Conservation (phyloP, 345 rosid genomes). For the Citrus inodora region DNA sequence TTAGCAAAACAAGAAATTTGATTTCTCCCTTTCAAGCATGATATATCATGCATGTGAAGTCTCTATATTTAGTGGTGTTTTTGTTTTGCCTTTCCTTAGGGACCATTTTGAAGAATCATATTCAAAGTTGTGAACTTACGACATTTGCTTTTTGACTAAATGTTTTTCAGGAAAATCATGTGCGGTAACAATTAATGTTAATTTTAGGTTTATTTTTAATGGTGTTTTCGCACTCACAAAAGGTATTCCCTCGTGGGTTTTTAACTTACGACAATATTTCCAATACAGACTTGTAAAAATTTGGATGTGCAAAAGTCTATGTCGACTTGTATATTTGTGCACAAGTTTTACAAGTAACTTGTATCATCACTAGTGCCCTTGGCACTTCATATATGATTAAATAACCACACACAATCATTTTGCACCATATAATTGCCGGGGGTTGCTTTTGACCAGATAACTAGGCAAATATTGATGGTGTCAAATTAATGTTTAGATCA, state of each 20-base stretch:
- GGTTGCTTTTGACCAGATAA: background rate
- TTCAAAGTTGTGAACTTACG: background rate
- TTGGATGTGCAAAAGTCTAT: background rate
- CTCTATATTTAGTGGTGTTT: background rate
- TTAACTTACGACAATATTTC: background rate
- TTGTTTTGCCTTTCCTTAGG: background rate
- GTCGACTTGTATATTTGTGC: constrained; percentile 12
- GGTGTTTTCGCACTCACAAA: background rate
- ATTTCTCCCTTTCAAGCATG: background rate
- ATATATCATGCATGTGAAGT: background rate
- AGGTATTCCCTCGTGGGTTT: background rate
- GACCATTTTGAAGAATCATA: background rate
- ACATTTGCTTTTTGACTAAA: background rate
- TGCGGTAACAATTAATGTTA: background rate
- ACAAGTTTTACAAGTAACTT: constrained; percentile 39
- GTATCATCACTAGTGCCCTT: background rate
- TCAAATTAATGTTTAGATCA: background rate
- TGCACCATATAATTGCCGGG: background rate
- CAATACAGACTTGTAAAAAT: background rate
- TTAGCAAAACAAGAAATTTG: background rate
- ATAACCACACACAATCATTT: background rate
- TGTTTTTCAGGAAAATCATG: constrained; percentile 13
- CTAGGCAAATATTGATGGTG: background rate
- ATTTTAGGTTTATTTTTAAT: background rate
- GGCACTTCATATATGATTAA: background rate